phyloP scores from a whole-genome alignment of 202 grass and related monocot genomes.

The Setaria viridis region DNA sequence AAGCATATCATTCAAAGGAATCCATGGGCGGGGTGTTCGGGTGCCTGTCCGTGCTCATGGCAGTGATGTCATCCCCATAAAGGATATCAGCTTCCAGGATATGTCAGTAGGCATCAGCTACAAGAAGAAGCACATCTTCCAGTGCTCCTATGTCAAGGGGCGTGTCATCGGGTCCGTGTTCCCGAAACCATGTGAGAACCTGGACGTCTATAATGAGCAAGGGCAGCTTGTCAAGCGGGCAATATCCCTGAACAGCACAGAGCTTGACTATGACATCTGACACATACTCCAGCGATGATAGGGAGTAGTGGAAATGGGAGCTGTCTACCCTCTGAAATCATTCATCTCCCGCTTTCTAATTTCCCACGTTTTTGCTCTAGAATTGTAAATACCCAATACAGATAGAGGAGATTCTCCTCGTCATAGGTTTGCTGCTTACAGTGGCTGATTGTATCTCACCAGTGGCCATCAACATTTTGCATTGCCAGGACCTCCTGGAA shows the following conservation, averaged over 20 bases:
- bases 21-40: slow-evolving; percentile 74
- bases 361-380: slow-evolving; percentile 4
- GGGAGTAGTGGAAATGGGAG: slow-evolving; percentile 5
- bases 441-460: slow-evolving; percentile 41
- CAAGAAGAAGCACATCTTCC: slow-evolving; percentile 95
- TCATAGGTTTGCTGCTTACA: slow-evolving; percentile 27
- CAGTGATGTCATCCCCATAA: slow-evolving; percentile 81
- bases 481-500: slow-evolving; percentile 5
- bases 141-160: slow-evolving; percentile 76
- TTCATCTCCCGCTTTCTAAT: slow-evolving; percentile 4
- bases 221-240: slow-evolving; percentile 67
- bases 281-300: slow-evolving; percentile 23
- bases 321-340: background rate
- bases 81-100: slow-evolving; percentile 72
- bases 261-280: slow-evolving; percentile 86
- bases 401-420: slow-evolving; percentile 40
- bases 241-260: slow-evolving; percentile 53
- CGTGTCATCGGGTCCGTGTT: slow-evolving; percentile 69
- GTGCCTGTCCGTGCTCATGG: slow-evolving; percentile 85
- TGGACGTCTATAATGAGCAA: slow-evolving; percentile 63
- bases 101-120: slow-evolving; percentile 85
- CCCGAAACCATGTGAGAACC: slow-evolving; percentile 77
- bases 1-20: slow-evolving; percentile 69
- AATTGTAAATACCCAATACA: slow-evolving; percentile 58
- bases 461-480: slow-evolving; percentile 2